Evolutionary conservation across 148 eudicot species (phyloP).

Genomic region (Tetragonia tetragonoides): DNA sequence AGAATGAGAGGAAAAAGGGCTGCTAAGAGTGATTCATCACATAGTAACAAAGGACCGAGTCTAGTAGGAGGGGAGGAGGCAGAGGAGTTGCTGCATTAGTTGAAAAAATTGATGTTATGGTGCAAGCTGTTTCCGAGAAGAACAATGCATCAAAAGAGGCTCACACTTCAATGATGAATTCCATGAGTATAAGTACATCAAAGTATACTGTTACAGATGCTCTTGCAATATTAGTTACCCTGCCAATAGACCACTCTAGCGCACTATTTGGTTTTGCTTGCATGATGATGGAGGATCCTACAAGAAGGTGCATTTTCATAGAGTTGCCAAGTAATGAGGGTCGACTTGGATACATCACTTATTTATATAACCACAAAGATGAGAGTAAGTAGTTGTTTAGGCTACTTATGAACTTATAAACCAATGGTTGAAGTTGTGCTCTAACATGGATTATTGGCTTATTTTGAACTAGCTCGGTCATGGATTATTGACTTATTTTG

Average conservation of each 20-base stretch:
- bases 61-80: background rate
- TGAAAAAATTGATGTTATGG: slow-evolving; percentile 1
- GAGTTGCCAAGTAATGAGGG: background rate
- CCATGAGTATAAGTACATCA: too few relatives aligned
- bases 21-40: background rate
- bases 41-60: background rate
- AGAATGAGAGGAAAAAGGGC: background rate
- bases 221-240: too few relatives aligned
- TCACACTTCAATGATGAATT: background rate
- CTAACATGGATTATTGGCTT: too few relatives aligned
- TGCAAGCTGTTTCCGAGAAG: background rate
- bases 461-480: too few relatives aligned
- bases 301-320: too few relatives aligned
- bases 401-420: background rate
- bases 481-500: too few relatives aligned
- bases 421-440: background rate
- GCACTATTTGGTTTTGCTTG: background rate
- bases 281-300: background rate
- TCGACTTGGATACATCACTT: background rate
- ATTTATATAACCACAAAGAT: background rate
- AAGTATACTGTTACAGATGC: too few relatives aligned
- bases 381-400: background rate
- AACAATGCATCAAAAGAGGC: background rate
- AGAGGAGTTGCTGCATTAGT: background rate
- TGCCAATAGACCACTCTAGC: too few relatives aligned